Evolutionary conservation across 345 rosid species (phyloP), one percentile per base, ranked within the genome.

Genomic region (Populus ilicifolia): DNA sequence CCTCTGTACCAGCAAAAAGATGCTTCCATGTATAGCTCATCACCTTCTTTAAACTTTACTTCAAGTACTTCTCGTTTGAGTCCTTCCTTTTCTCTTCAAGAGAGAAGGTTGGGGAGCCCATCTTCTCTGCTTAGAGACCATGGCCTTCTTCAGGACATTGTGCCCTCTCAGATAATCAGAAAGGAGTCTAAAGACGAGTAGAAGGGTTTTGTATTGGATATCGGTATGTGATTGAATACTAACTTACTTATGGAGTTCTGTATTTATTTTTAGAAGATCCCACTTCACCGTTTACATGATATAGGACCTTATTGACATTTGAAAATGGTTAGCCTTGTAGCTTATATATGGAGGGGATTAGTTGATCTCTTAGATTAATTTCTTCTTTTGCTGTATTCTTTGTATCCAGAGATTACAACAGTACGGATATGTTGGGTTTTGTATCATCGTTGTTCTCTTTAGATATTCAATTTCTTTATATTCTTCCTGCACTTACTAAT

Each of bases 81-180:
- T 56, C 65, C 84, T 61, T 67, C 83, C 3, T 71, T 84, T 67
- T 75, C 90, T 68, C 39, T 69, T 65, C 86, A 75, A 74, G 90
- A 80, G 75, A 86, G 82, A 67, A 80, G 79, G 44, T 66, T 63
- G 23, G 4, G 7, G 63, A 81, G 75, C 79, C 70, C 82, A 27
- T 27, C 87, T 80, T 83, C 83, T 63, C 69, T 82, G 81, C 50
- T 79, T 61, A 82, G 90, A 81, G 98, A 92, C 77, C 83, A 88
- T 50, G 99, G 99, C 20, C 92, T 96, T 50, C 99, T 96, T 82
- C 93, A 96, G 80, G 99, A 96, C 82, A 91, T 94, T 4, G 89
- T 90, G 76, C 95, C 97, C 44, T 79, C 97, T 12, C 96, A 85
- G 84, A 90, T 89, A 88, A 43, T 43, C 46, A 81, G 90, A 72